Evolutionary conservation across 768 basidiomycete species (phyloP).

Genomic region (Galerina marginata): DNA sequence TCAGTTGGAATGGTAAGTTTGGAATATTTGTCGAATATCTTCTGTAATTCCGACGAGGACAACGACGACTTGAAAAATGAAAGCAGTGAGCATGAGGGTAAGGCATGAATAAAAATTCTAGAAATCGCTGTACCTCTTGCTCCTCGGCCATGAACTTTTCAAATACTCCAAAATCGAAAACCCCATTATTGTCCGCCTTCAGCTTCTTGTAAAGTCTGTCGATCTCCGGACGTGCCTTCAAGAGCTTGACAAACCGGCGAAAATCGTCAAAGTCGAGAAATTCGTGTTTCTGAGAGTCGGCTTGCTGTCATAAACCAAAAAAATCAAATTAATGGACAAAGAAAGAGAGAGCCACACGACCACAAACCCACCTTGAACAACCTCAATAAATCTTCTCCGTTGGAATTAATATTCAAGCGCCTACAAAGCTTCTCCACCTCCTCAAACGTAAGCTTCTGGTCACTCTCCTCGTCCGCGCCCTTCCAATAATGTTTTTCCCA

Average conservation of each 20-base stretch:
- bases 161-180: constrained; percentile 49
- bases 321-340: neutral
- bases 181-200: constrained; percentile 31
- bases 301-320: constrained; percentile 51
- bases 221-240: constrained; percentile 86
- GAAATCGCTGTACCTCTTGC: constrained; percentile 42
- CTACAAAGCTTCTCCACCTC: constrained; percentile 78
- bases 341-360: neutral
- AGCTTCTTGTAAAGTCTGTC: constrained; percentile 63
- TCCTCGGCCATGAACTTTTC: constrained; percentile 50
- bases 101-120: neutral
- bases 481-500: constrained; percentile 92
- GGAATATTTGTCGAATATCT: constrained; percentile 45
- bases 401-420: constrained; percentile 71
- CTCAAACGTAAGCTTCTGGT: constrained; percentile 70
- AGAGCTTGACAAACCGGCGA: constrained; percentile 79
- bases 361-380: constrained; percentile 57
- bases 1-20: constrained; percentile 32
- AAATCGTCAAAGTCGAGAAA: constrained; percentile 86
- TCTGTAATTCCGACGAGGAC: constrained; percentile 37
- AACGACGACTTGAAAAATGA: constrained; percentile 40
- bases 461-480: constrained; percentile 63
- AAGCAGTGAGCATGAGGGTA: neutral
- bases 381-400: constrained; percentile 59
- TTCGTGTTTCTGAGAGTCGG: constrained; percentile 58